phyloP scores from a whole-genome alignment of 2,329 filamentous ascomycete genomes.

The Thermochaetoides dissita region DNA sequence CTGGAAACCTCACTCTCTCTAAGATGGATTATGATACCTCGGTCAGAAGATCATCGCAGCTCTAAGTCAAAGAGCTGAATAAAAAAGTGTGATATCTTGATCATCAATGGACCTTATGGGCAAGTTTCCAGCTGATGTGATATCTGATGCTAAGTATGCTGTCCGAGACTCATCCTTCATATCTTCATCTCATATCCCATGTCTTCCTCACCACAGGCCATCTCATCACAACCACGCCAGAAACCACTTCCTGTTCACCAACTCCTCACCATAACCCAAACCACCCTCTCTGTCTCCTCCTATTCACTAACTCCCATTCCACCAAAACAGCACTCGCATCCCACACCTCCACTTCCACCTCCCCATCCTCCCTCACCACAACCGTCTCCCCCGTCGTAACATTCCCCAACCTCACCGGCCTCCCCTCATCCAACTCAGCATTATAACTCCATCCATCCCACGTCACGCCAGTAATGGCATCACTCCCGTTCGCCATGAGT shows the following conservation, averaged over 20 bases:
- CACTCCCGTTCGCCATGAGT: conserved; percentile 46
- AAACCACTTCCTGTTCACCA: background rate
- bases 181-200: too few relatives aligned
- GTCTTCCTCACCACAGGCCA: background rate
- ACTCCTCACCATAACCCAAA: background rate
- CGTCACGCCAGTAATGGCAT: conserved; percentile 47
- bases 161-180: too few relatives aligned
- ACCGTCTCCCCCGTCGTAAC: conserved; percentile 32
- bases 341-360: conserved; percentile 20
- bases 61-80: too few relatives aligned
- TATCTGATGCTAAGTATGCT: too few relatives aligned
- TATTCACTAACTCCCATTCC: background rate
- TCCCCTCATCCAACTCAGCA: conserved; percentile 40
- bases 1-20: too few relatives aligned
- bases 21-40: too few relatives aligned
- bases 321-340: conserved; percentile 27
- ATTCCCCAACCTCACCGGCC: conserved; percentile 39
- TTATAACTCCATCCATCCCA: conserved; percentile 51
- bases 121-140: too few relatives aligned
- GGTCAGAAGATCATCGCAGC: too few relatives aligned
- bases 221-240: background rate
- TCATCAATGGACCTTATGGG: too few relatives aligned
- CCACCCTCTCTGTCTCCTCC: background rate
- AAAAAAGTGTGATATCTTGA: too few relatives aligned
- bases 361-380: conserved; percentile 14